These are phyloP conservation scores for Blastosporella zonata DNA, from an alignment of 1,284 basidiomycete species.

Conservation along the genomic window DNA sequence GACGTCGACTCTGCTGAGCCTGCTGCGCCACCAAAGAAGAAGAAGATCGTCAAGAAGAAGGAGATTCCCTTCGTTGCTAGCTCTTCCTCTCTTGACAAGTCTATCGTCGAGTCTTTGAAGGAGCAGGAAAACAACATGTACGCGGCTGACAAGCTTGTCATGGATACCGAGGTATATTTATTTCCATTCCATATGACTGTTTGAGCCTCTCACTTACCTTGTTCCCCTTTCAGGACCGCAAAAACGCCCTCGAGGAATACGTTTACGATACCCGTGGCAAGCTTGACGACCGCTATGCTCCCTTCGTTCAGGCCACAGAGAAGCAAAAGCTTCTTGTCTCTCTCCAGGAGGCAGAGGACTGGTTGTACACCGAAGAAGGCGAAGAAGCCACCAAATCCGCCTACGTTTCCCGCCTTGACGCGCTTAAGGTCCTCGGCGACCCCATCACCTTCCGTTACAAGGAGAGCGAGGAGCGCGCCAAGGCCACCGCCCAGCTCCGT, in stretches of 20 bases:
- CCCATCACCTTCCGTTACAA: slow-evolving; percentile 79
- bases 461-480: slow-evolving; percentile 78
- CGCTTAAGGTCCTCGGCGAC: slow-evolving; percentile 81
- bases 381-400: slow-evolving; percentile 92
- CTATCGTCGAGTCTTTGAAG: slow-evolving; percentile 60
- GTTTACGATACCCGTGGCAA: slow-evolving; percentile 92
- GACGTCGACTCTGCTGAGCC: slow-evolving; percentile 60
- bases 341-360: slow-evolving; percentile 83
- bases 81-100: slow-evolving; percentile 61
- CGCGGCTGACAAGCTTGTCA: slow-evolving; percentile 88
- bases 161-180: slow-evolving; percentile 84
- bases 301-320: slow-evolving; percentile 72
- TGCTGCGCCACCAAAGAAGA: slow-evolving; percentile 63
- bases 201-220: not conserved
- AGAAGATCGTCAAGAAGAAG: slow-evolving; percentile 83
- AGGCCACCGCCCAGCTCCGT: slow-evolving; percentile 70
- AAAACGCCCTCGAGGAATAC: slow-evolving; percentile 97
- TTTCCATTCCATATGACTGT: slow-evolving; percentile 12
- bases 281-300: slow-evolving; percentile 81
- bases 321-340: slow-evolving; percentile 71
- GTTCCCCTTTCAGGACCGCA: slow-evolving; percentile 66
- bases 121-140: slow-evolving; percentile 88
- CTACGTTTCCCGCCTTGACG: slow-evolving; percentile 78
- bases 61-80: slow-evolving; percentile 71
- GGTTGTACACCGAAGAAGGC: slow-evolving; percentile 94